Base-by-base conservation (phyloP, 169 alveolate genomes). In the Babesia caballi region DNA sequence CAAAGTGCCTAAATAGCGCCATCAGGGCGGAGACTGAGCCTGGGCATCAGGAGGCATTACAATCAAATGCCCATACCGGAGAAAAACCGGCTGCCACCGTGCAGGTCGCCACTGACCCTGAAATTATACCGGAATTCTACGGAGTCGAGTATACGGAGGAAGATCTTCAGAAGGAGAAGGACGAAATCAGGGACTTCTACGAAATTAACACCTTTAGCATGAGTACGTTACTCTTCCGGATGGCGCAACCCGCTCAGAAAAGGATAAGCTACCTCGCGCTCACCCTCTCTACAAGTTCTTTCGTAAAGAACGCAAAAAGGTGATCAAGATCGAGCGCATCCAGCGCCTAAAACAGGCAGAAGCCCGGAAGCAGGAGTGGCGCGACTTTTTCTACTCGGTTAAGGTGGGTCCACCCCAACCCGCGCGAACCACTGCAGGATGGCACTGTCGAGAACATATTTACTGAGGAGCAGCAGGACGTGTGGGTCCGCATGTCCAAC, bases 401-500 rank as follows among this genome's bases (percentile, higher is more conserved):
- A 80, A 61, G 78, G 88, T 80, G 50, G 42, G 71, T 25, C 15
- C 60, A n/a, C n/a, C n/a, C n/a, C 57, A 33, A 32, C n/a, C 5
- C 23, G 14, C 17, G 0, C 19, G 6, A 15, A 14, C 0, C 25
- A 63, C 61, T 51, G 23, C 81, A 82, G 61, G 74, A 88, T 46
- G 93, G 93, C 7, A 72, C 89, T 23, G 58, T 40, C 49, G 71
- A 81, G 83, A 60, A 70, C 11, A 70, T 85, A 12, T 88, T 80
- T 58, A 83, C 77, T 49, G 85, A 71, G 19, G 91, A 83, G 59
- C 93, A 88, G 52, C 78, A 61, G 65, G 63, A 69, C 7, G 61
- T 78, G 19, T 81, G 86, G 73, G 61, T 52, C 23, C 63, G 78
- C 7, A 47, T 84, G 21, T 17, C 60, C n/a, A 83, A 83, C 57